Evolutionary conservation across 2,329 filamentous ascomycete species (phyloP).

Genomic region (Penicillium sp.): DNA sequence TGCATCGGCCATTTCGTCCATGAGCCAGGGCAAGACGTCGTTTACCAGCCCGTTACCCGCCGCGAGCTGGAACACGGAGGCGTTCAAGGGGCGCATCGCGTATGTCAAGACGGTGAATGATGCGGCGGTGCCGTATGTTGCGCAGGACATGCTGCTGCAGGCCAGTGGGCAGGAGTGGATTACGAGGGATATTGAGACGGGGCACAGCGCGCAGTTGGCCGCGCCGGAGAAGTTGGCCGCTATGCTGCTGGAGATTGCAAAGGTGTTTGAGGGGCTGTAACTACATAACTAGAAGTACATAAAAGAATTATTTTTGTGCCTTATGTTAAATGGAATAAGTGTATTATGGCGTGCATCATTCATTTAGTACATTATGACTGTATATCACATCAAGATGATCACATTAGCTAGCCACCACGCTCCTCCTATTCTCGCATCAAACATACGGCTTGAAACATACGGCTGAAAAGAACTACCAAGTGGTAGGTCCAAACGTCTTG

Average conservation of each 20-base stretch:
- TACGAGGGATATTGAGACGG: constrained; percentile 9
- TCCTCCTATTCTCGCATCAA: no score
- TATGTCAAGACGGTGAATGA: constrained; percentile 7
- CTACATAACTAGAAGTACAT: no score
- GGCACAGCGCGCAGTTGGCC: constrained; percentile 4
- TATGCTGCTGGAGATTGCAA: constrained; percentile 7
- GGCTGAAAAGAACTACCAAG: constrained; percentile 3
- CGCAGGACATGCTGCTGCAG: constrained; percentile 5
- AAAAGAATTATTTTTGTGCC: no score
- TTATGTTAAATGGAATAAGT: no score
- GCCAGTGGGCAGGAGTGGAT: constrained; percentile 9
- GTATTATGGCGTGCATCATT: no score
- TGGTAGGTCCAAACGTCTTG: constrained; percentile 57
- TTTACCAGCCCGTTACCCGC: constrained; percentile 8
- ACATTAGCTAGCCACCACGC: no score
- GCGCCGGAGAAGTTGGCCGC: constrained; percentile 9
- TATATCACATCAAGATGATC: no score
- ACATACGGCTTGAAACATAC: no score
- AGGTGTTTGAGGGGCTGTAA: constrained; percentile 2
- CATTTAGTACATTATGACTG: no score
- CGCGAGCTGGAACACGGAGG: constrained; percentile 7
- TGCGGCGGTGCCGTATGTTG: constrained; percentile 3
- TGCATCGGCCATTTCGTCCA: constrained; percentile 10
- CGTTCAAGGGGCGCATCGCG: constrained; percentile 8
- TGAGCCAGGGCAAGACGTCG: constrained; percentile 11